Evolutionary conservation across 805 yeast genomes (phyloP).

Genomic region (Suhomyces kilbournensis): DNA sequence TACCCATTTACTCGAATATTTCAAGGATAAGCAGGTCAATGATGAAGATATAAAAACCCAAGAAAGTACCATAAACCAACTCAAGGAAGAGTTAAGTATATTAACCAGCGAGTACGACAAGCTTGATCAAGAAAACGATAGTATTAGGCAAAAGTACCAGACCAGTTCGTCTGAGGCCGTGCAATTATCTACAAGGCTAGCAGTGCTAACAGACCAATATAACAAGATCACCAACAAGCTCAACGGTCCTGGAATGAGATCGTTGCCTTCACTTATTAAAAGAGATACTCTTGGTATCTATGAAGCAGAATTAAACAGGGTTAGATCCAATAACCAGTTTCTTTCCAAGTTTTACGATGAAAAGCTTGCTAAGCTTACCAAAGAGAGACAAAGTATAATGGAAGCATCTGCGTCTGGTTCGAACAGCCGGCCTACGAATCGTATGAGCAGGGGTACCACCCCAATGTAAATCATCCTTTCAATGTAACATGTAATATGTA

Average conservation of each 20-base stretch:
- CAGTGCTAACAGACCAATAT: constrained; percentile 17
- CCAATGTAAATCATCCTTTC: too few relatives aligned
- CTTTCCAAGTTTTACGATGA: constrained; percentile 25
- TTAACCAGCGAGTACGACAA: constrained; percentile 24
- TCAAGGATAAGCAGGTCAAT: constrained; percentile 16
- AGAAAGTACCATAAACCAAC: constrained; percentile 15
- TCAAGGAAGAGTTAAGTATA: constrained; percentile 24
- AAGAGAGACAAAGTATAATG: constrained; percentile 30
- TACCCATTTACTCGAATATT: constrained; percentile 3
- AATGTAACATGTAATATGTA: too few relatives aligned
- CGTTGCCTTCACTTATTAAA: constrained; percentile 32
- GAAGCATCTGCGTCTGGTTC: constrained; percentile 29
- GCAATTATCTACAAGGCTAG: constrained; percentile 21
- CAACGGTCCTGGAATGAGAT: constrained; percentile 33
- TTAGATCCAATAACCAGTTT: constrained; percentile 29
- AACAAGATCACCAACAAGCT: constrained; percentile 18
- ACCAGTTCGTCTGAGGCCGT: constrained; percentile 33
- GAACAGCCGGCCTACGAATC: constrained; percentile 29
- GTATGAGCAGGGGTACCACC: constrained; percentile 40
- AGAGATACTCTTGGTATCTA: constrained; percentile 31
- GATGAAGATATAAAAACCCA: constrained; percentile 15
- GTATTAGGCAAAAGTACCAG: constrained; percentile 30
- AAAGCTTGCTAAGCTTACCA: constrained; percentile 32
- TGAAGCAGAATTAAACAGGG: constrained; percentile 23
- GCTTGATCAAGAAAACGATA: constrained; percentile 28